Percentiles rank a stretch among this genome's conserved stretches.
Conservation (phyloP, 768 basidiomycete species). For the Russula vinacea region DNA sequence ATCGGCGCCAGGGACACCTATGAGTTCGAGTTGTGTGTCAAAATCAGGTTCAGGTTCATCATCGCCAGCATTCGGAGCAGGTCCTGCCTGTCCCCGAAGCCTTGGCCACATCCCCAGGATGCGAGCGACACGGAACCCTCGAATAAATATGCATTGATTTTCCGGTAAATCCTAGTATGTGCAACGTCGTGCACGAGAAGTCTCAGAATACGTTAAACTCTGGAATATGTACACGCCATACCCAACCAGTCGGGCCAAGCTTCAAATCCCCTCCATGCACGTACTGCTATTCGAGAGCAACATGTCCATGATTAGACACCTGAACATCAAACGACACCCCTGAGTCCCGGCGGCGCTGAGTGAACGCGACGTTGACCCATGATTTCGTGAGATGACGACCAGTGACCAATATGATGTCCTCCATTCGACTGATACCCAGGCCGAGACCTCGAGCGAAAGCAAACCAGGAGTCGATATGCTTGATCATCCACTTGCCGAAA, state of each 20-base stretch:
- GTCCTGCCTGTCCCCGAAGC: not conserved
- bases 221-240: not conserved
- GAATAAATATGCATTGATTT: not conserved
- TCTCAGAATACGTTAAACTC: not conserved
- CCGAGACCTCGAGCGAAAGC: not conserved
- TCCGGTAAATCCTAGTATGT: not conserved
- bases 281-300: not conserved
- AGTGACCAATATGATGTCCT: not conserved
- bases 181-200: not conserved
- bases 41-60: not conserved
- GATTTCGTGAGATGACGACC: not conserved
- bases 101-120: not conserved
- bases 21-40: not conserved
- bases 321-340: not conserved
- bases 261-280: not conserved
- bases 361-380: conserved; percentile 1
- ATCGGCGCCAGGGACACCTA: not conserved
- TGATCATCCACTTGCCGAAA: conserved; percentile 1
- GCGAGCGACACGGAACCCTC: not conserved
- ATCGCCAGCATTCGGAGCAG: not conserved
- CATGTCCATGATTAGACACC: not conserved
- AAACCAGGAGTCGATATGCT: not conserved
- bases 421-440: not conserved
- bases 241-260: not conserved
- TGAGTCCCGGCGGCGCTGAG: not conserved